Conservation (phyloP, 768 basidiomycete genomes). For the Favolaschia claudopus region DNA sequence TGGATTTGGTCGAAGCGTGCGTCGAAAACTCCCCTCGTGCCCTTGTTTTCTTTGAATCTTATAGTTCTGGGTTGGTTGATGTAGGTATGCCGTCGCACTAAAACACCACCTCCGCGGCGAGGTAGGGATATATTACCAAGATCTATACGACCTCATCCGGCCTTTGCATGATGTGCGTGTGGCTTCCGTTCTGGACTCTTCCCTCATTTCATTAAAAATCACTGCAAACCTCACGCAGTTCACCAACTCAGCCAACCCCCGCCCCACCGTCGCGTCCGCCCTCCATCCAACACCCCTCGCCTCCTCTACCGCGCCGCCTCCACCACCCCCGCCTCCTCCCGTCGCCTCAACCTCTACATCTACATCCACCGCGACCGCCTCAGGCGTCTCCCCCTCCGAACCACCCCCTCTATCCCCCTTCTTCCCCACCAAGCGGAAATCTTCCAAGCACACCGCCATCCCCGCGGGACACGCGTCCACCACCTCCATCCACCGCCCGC, state of each 20-base stretch:
- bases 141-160: constrained; percentile 62
- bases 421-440: neutral
- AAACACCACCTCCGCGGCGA: constrained; percentile 74
- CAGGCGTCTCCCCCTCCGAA: neutral
- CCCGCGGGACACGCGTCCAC: neutral
- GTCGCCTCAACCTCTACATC: neutral
- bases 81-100: constrained; percentile 60
- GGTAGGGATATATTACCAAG: constrained; percentile 66
- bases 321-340: neutral
- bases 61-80: too few species aligned
- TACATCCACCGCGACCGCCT: neutral
- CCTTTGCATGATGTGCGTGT: constrained; percentile 61
- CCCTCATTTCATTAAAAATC: neutral
- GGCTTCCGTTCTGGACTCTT: neutral
- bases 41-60: too few species aligned
- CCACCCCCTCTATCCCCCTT: too few species aligned
- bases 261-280: constrained; percentile 19
- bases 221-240: neutral
- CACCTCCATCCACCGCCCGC: constrained; percentile 33
- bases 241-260: constrained; percentile 41
- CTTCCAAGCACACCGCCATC: neutral
- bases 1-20: constrained; percentile 66
- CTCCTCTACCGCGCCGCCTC: neutral
- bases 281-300: constrained; percentile 20
- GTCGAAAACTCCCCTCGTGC: constrained; percentile 29